Evolutionary conservation across 352 stramenopile genomes (phyloP).

Genomic region (Pythium sp.): DNA sequence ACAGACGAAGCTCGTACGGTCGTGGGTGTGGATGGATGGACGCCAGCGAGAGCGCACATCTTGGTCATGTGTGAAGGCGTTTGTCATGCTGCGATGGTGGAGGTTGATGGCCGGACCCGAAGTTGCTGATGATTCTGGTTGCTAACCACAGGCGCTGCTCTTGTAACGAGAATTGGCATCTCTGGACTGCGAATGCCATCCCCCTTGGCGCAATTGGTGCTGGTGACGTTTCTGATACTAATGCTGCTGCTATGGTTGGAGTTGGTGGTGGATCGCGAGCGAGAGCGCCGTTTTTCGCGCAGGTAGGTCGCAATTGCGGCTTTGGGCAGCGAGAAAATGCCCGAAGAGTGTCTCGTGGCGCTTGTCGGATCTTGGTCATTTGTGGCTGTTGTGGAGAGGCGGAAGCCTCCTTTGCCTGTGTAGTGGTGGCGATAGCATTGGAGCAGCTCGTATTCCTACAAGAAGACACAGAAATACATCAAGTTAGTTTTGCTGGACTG

Average conservation of each 20-base stretch:
- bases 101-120: not conserved
- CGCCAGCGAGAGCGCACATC: not conserved
- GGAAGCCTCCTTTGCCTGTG: conserved; percentile 41
- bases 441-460: conserved; percentile 52
- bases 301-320: conserved; percentile 58
- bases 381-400: conserved; percentile 26
- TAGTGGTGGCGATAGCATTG: conserved; percentile 71
- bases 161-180: conserved; percentile 1
- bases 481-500: not conserved
- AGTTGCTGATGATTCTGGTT: not conserved
- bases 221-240: not conserved
- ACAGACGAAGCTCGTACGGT: not conserved
- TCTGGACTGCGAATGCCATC: conserved; percentile 47
- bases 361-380: not conserved
- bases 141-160: not conserved
- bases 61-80: not conserved
- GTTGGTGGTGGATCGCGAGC: not conserved
- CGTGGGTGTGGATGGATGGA: not conserved
- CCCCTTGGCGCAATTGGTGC: conserved; percentile 28
- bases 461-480: not conserved
- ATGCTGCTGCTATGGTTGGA: not conserved
- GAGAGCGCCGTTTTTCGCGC: conserved; percentile 45
- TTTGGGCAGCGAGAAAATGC: conserved; percentile 47
- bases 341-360: conserved; percentile 10
- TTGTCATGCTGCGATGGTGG: not conserved